Evolutionary conservation across 805 yeast genomes (phyloP).

Genomic region (Wickerhamomyces strasburgensis): DNA sequence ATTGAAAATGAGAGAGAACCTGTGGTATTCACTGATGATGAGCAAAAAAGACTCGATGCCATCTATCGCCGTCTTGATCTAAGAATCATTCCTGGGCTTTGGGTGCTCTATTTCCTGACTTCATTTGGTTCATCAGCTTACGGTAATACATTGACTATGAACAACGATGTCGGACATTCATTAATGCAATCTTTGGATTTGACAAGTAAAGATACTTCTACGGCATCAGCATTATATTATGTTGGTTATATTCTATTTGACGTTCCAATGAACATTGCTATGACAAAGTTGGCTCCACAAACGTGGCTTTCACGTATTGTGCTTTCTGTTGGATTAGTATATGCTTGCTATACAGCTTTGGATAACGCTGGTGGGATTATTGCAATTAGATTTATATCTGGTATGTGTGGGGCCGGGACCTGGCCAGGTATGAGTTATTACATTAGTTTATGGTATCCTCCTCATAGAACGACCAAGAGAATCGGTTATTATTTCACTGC

Average conservation of each 20-base stretch:
- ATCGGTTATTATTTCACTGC: constrained; percentile 90
- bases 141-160: constrained; percentile 81
- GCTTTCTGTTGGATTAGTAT: constrained; percentile 70
- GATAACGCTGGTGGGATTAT: constrained; percentile 53
- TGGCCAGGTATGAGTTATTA: constrained; percentile 92
- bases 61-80: constrained; percentile 60
- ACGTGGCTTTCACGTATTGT: constrained; percentile 80
- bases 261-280: constrained; percentile 79
- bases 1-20: constrained; percentile 1
- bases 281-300: constrained; percentile 83
- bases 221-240: constrained; percentile 75
- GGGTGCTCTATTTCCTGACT: constrained; percentile 73
- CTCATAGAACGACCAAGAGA: constrained; percentile 66
- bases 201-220: constrained; percentile 52
- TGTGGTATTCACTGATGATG: constrained; percentile 22
- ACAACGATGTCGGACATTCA: constrained; percentile 55
- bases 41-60: constrained; percentile 38
- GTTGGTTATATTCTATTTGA: constrained; percentile 83
- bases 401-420: constrained; percentile 77
- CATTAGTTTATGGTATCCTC: constrained; percentile 80
- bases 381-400: constrained; percentile 68
- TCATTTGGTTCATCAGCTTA: constrained; percentile 76
- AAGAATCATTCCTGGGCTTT: constrained; percentile 76
- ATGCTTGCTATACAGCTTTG: constrained; percentile 66
- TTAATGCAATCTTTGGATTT: constrained; percentile 46